Evolutionary conservation across 1,284 basidiomycete species (phyloP).

Genomic region (Pholiota adiposa): DNA sequence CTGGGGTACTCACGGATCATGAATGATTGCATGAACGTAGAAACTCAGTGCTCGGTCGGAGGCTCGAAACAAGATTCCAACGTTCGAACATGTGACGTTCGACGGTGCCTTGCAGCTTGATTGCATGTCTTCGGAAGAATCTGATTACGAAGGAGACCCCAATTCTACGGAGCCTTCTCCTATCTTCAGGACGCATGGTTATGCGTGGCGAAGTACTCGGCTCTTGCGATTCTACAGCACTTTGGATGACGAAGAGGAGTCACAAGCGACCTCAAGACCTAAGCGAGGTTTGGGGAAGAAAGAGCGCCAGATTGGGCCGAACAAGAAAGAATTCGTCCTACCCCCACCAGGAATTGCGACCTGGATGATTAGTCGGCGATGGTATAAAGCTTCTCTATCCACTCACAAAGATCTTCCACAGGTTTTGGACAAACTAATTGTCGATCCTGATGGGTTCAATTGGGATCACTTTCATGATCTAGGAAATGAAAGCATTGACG

Average conservation of each 20-base stretch:
- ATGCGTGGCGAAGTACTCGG: conserved; percentile 65
- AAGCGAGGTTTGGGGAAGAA: conserved; percentile 60
- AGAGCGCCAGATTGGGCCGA: conserved; percentile 55
- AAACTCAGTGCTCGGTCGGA: conserved; percentile 68
- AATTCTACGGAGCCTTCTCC: conserved; percentile 24
- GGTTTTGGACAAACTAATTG: conserved; percentile 45
- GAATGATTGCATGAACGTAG: conserved; percentile 38
- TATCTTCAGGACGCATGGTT: conserved; percentile 55
- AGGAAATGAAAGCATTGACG: conserved; percentile 60
- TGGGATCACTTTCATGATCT: conserved; percentile 49
- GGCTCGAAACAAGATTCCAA: conserved; percentile 52
- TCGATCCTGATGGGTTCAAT: conserved; percentile 52
- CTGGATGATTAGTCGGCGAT: conserved; percentile 79
- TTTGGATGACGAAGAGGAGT: conserved; percentile 60
- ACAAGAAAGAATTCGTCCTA: conserved; percentile 59
- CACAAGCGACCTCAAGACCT: conserved; percentile 48
- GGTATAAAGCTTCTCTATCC: conserved; percentile 47
- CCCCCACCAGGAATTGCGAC: conserved; percentile 64
- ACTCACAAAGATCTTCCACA: conserved; percentile 50
- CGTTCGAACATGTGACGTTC: conserved; percentile 63
- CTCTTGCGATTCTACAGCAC: conserved; percentile 58
- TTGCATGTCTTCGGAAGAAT: conserved; percentile 82
- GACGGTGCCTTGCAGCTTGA: conserved; percentile 70
- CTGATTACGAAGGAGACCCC: conserved; percentile 52
- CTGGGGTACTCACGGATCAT: conserved; percentile 17